Conservation (phyloP, 108 stramenopile species). For the Skeletonema costatum region DNA sequence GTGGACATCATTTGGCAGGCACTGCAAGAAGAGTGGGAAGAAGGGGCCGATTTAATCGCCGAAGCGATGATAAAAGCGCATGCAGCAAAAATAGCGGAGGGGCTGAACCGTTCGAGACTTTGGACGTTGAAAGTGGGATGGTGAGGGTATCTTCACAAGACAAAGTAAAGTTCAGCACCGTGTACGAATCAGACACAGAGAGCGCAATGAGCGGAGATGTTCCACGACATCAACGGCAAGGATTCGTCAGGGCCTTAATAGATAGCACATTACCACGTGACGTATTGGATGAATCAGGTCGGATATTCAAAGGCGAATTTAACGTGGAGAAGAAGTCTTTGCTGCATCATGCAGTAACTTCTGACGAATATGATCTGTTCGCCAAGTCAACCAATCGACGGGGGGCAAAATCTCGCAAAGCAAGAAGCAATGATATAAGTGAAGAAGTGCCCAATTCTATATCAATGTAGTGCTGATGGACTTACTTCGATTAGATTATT, state of each 20-base stretch:
- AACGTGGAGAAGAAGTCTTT: slow-evolving; percentile 84
- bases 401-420: slow-evolving; percentile 12
- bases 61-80: slow-evolving; percentile 54
- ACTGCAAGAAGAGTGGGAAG: slow-evolving; percentile 43
- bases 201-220: slow-evolving; percentile 18
- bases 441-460: slow-evolving; percentile 21
- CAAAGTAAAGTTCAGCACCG: slow-evolving; percentile 36
- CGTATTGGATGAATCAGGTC: slow-evolving; percentile 80
- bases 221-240: slow-evolving; percentile 42
- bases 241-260: slow-evolving; percentile 79
- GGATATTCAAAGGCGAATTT: slow-evolving; percentile 86
- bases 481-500: neutral
- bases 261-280: slow-evolving; percentile 86
- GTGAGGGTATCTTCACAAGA: slow-evolving; percentile 37
- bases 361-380: slow-evolving; percentile 89
- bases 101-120: slow-evolving; percentile 16
- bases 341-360: slow-evolving; percentile 85
- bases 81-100: slow-evolving; percentile 54
- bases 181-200: slow-evolving; percentile 32
- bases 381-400: slow-evolving; percentile 35
- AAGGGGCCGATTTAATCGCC: slow-evolving; percentile 32
- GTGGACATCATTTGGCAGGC: slow-evolving; percentile 17
- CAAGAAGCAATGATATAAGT: slow-evolving; percentile 5
- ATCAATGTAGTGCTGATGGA: neutral
- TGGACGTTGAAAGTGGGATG: slow-evolving; percentile 34